A percentile compares a stretch with the other conserved stretches of the same genome.
Conservation (phyloP, 371 early-diverging fungal species). For the Lichtheimia ramosa region DNA sequence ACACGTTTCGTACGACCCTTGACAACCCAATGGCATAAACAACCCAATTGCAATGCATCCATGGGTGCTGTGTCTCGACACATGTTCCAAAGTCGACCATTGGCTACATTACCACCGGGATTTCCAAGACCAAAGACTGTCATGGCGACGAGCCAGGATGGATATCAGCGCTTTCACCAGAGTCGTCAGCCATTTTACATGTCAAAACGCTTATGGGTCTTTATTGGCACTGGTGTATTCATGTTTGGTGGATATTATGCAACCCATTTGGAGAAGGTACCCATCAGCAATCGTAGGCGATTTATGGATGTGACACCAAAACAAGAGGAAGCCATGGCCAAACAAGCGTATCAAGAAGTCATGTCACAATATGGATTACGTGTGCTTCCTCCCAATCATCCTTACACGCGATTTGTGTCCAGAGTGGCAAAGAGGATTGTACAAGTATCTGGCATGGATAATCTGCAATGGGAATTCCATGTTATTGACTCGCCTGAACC, state of each 20-base stretch:
- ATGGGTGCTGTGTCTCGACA: too few species aligned
- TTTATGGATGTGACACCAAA: constrained; percentile 60
- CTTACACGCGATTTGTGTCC: constrained; percentile 58
- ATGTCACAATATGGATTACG: constrained; percentile 60
- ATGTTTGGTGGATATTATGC: constrained; percentile 63
- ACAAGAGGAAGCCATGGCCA: constrained; percentile 67
- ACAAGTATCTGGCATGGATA: constrained; percentile 65
- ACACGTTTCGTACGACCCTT: background rate
- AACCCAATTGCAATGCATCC: too few species aligned
- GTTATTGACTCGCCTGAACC: constrained; percentile 78
- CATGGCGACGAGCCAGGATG: background rate
- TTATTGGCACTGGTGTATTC: constrained; percentile 38
- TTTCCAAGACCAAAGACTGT: constrained; percentile 4
- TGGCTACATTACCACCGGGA: constrained; percentile 1
- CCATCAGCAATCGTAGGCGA: constrained; percentile 59
- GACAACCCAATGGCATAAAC: background rate
- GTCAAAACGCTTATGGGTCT: constrained; percentile 36
- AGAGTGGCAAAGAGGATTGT: constrained; percentile 69
- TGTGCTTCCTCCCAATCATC: constrained; percentile 64
- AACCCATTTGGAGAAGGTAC: constrained; percentile 65
- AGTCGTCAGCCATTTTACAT: constrained; percentile 24
- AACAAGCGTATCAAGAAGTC: constrained; percentile 69
- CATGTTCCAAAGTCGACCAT: background rate
- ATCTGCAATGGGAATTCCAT: constrained; percentile 76
- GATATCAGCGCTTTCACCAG: constrained; percentile 36